These are phyloP conservation scores for Limtongia smithiae DNA, from an alignment of 805 yeast species.

Conservation along the genomic window DNA sequence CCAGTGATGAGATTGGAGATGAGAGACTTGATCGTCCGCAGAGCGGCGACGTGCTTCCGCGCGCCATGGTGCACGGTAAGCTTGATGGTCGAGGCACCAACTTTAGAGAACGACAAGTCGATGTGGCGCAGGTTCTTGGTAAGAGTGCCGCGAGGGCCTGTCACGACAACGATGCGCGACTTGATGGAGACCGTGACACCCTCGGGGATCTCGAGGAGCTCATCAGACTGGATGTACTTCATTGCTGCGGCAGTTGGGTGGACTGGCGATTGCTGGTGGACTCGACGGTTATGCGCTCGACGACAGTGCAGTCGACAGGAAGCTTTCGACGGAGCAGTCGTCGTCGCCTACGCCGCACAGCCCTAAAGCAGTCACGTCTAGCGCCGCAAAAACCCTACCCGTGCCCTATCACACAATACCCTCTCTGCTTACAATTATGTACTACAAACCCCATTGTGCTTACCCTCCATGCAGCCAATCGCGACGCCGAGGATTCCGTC, in stretches of 20 bases:
- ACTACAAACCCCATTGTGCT: not conserved
- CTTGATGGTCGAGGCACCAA: constrained; percentile 68
- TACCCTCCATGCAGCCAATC: too few species aligned
- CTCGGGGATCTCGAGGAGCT: constrained; percentile 80
- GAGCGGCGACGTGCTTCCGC: constrained; percentile 99
- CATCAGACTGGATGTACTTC: constrained; percentile 89
- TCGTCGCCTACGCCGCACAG: not conserved
- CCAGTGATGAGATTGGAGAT: constrained; percentile 93
- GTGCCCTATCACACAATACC: not conserved
- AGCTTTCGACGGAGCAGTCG: not conserved
- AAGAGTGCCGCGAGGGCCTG: constrained; percentile 97
- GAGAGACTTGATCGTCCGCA: constrained; percentile 97
- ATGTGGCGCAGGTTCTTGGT: constrained; percentile 89
- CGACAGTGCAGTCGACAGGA: not conserved
- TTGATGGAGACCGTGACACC: constrained; percentile 88
- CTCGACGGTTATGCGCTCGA: not conserved
- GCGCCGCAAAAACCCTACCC: not conserved
- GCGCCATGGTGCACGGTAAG: constrained; percentile 97
- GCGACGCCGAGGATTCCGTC: too few species aligned
- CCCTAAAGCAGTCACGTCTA: constrained; percentile 5
- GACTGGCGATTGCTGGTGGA: not conserved
- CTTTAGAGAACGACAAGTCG: constrained; percentile 84
- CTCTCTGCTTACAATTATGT: not conserved
- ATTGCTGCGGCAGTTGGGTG: constrained; percentile 36
- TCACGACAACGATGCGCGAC: constrained; percentile 83